phyloP scores from a whole-genome alignment of 2,329 filamentous ascomycete genomes.

The Phialophora verrucosa region DNA sequence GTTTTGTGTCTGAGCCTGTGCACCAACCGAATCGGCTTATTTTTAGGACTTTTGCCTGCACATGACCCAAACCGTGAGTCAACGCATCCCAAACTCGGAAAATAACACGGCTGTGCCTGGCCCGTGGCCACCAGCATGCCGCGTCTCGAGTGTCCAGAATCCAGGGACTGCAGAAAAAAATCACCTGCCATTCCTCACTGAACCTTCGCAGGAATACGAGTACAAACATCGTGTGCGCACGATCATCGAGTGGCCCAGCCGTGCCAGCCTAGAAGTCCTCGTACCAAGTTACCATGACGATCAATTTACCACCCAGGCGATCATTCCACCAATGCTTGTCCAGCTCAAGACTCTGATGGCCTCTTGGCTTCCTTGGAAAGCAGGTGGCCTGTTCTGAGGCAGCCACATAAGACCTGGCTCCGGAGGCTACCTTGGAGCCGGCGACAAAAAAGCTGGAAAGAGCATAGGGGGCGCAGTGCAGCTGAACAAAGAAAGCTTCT shows the following conservation, averaged over 20 bases:
- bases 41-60: neutral
- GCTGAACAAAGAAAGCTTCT: constrained; percentile 15
- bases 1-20: neutral
- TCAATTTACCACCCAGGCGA: neutral
- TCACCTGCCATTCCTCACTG: constrained; percentile 1
- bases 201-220: neutral
- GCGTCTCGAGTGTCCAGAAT: neutral
- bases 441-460: constrained; percentile 13
- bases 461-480: constrained; percentile 8
- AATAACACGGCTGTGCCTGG: constrained; percentile 4
- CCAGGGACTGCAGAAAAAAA: neutral
- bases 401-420: neutral
- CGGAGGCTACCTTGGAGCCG: neutral
- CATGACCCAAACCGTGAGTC: neutral
- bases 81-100: neutral
- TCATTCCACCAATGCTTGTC: constrained; percentile 3
- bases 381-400: constrained; percentile 6
- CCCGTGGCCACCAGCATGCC: neutral
- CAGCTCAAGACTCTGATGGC: neutral
- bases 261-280: neutral
- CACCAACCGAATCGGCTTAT: neutral
- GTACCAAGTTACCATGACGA: neutral
- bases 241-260: neutral
- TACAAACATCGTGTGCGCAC: neutral
- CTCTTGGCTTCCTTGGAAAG: neutral